Base-by-base conservation (phyloP, 352 stramenopile genomes). In the Phytophthora ohioensis region DNA sequence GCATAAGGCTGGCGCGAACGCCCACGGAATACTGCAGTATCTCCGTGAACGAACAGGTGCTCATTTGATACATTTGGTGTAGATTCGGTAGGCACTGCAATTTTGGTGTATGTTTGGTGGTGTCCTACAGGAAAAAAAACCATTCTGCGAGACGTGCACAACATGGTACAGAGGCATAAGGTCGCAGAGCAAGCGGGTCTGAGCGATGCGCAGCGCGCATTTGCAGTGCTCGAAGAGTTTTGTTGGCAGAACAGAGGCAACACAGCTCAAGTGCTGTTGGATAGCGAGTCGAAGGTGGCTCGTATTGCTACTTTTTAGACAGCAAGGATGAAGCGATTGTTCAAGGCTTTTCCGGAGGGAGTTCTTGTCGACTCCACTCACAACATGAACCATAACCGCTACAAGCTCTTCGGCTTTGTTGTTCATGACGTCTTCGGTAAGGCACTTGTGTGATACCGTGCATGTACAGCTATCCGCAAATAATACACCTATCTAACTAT, bases 391-490 rank as follows among this genome's bases (percentile, higher is more conserved):
- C 27, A 10, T 2, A 70, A 70, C n/a, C 43, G 63, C 11, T 71
- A 60, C 31, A 71, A 71, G 55, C 27, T 64, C 4, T 71, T 64
- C 45, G 51, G 47, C 47, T 71, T 71, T 35, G 43, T 54, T 5
- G 62, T 63, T 4, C 53, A 66, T 30, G 45, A 66, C 9, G 64
- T 56, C 2, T 57, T 41, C 11, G 45, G 41, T 1, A 63, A 70
- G 30, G 54, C 45, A 57, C 9, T 62, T 10, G 6, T 41, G 7
- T 41, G 36, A 41, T 12, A 41, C 36, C 10, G 17, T 41, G 36
- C 36, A 11, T 2, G 17, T 1, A 21, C 17, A 21, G 17, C 17
- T 21, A 21, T 21, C 17, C 17, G 17, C 17, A 21, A 59, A 59
- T 57, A 54, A 27, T 42, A 34, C 10, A 15, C 17, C 17, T 21